Conservation (phyloP, 495 filamentous ascomycete species). For the Xylaria curta region DNA sequence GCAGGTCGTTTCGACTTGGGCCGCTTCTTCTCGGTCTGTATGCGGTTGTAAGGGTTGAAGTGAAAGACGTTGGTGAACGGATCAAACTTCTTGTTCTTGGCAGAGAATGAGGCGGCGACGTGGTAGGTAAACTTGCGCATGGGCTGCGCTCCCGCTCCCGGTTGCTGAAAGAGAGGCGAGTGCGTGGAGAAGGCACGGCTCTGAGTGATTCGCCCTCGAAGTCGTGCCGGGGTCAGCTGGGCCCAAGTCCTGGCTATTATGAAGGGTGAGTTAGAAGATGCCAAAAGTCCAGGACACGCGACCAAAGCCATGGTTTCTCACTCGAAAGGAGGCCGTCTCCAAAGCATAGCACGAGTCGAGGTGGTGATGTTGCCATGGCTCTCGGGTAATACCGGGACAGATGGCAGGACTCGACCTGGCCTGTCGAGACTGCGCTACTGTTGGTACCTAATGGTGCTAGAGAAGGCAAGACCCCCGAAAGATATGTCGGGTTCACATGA, state of each 20-base stretch:
- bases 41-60: constrained; percentile 71
- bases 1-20: constrained; percentile 67
- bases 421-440: constrained; percentile 12
- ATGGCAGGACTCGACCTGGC: constrained; percentile 1
- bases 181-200: constrained; percentile 33
- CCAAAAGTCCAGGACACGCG: constrained; percentile 26
- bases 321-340: constrained; percentile 29
- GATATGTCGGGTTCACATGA: neutral
- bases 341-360: constrained; percentile 32
- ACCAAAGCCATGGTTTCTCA: constrained; percentile 31
- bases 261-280: constrained; percentile 15
- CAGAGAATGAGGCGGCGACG: constrained; percentile 73
- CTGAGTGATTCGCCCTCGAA: constrained; percentile 7
- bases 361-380: constrained; percentile 28
- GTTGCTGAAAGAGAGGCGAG: constrained; percentile 25
- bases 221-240: neutral
- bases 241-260: constrained; percentile 17
- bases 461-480: neutral
- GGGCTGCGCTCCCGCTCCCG: constrained; percentile 22
- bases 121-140: constrained; percentile 63
- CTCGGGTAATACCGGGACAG: constrained; percentile 27
- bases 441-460: neutral
- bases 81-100: constrained; percentile 78
- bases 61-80: constrained; percentile 73
- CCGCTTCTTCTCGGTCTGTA: constrained; percentile 56